These are phyloP conservation scores for Albifimbria verrucaria DNA, from an alignment of 2,329 filamentous ascomycete species.

Conservation along the genomic window DNA sequence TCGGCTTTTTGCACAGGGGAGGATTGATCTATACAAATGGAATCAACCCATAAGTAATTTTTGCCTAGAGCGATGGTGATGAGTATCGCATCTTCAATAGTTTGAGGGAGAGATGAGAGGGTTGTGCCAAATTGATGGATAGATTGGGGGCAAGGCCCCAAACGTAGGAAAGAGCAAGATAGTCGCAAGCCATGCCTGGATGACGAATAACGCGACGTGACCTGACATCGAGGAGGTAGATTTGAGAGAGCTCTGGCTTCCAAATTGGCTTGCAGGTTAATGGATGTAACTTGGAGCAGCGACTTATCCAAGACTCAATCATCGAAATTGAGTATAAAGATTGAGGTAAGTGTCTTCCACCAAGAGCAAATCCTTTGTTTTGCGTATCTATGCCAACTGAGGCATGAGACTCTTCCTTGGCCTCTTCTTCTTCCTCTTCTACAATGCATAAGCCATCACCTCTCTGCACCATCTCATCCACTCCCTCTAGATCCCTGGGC, in stretches of 20 bases:
- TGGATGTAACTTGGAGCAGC: background rate
- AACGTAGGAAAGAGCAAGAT: slow-evolving; percentile 10
- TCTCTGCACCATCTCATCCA: background rate
- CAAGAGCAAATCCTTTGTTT: background rate
- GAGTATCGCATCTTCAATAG: slow-evolving; percentile 5
- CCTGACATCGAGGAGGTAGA: background rate
- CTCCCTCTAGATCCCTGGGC: background rate
- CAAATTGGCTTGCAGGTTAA: background rate
- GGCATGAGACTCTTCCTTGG: background rate
- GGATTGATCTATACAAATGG: slow-evolving; percentile 5
- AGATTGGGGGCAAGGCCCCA: slow-evolving; percentile 4
- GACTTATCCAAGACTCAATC: background rate
- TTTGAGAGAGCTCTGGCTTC: background rate
- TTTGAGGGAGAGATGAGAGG: slow-evolving; percentile 2
- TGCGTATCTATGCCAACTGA: background rate
- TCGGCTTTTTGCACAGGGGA: slow-evolving; percentile 1
- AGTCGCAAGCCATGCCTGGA: slow-evolving; percentile 2
- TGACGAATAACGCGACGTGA: background rate
- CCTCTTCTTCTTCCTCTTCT: background rate
- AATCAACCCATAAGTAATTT: slow-evolving; percentile 6
- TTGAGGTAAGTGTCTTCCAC: background rate
- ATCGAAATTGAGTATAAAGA: background rate
- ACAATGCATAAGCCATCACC: background rate
- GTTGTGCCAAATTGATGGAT: background rate
- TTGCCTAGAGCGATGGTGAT: slow-evolving; percentile 2